Evolutionary conservation across 768 basidiomycete genomes (phyloP).

Genomic region (Collybiopsis luxurians): DNA sequence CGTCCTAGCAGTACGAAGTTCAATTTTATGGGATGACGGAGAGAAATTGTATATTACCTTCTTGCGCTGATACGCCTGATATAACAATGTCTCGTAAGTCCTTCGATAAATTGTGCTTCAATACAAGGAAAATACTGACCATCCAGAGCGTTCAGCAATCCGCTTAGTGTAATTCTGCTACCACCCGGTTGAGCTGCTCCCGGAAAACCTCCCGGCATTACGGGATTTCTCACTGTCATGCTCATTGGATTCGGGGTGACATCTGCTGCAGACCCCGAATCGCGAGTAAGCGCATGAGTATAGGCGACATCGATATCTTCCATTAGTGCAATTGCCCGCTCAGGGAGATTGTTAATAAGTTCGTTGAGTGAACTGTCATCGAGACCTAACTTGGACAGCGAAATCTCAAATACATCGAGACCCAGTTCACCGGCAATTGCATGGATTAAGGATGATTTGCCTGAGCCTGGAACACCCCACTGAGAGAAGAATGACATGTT

Average conservation of each 20-base stretch:
- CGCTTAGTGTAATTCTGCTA: constrained; percentile 58
- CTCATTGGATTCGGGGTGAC: constrained; percentile 1
- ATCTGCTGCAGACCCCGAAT: constrained; percentile 14
- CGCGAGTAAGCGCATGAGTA: constrained; percentile 40
- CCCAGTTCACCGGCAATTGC: constrained; percentile 75
- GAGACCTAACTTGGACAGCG: constrained; percentile 58
- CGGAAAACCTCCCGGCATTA: neutral
- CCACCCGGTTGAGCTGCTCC: constrained; percentile 10
- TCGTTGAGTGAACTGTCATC: constrained; percentile 60
- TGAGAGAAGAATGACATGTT: constrained; percentile 20
- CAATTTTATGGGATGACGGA: neutral
- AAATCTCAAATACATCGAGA: constrained; percentile 71
- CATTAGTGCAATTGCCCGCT: constrained; percentile 73
- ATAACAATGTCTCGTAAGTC: too few relatives aligned
- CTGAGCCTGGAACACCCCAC: constrained; percentile 75
- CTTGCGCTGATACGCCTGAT: constrained; percentile 58
- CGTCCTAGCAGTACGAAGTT: constrained; percentile 31
- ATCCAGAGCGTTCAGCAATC: constrained; percentile 77
- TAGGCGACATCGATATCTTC: constrained; percentile 86
- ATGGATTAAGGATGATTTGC: constrained; percentile 79
- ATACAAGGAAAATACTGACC: constrained; percentile 29
- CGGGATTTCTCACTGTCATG: neutral
- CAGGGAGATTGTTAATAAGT: constrained; percentile 62
- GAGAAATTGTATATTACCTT: constrained; percentile 38
- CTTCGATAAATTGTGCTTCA: neutral